A percentile compares a stretch with the other conserved stretches of the same genome.
Evolutionary conservation across 1,284 basidiomycete species (phyloP).

Genomic region (Sporisorium exsertum): DNA sequence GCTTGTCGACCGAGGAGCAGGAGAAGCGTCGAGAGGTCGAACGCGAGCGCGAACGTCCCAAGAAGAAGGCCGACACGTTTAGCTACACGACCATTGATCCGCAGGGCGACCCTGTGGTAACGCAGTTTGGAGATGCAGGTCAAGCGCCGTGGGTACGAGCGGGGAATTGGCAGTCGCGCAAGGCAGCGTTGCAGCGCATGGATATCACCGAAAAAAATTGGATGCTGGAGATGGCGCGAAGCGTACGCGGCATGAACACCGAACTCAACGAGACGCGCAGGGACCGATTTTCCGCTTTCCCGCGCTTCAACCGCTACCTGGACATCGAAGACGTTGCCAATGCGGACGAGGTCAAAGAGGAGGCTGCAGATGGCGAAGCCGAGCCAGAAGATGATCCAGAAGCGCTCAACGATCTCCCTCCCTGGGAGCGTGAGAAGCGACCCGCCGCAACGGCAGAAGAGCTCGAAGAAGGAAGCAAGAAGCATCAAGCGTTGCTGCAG

Average conservation of each 20-base stretch:
- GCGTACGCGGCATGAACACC: slow-evolving; percentile 63
- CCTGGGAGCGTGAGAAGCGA: slow-evolving; percentile 55
- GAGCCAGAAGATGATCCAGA: slow-evolving; percentile 50
- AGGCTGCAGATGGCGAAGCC: slow-evolving; percentile 39
- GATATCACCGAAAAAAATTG: slow-evolving; percentile 67
- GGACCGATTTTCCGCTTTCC: slow-evolving; percentile 55
- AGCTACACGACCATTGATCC: slow-evolving; percentile 57
- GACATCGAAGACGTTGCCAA: slow-evolving; percentile 21
- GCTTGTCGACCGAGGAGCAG: slow-evolving; percentile 54
- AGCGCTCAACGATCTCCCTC: slow-evolving; percentile 56
- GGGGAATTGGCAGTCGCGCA: slow-evolving; percentile 53
- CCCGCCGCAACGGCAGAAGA: slow-evolving; percentile 18
- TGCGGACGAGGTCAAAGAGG: slow-evolving; percentile 22
- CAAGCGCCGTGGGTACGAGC: slow-evolving; percentile 63
- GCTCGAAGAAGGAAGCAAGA: slow-evolving; percentile 29
- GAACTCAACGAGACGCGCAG: slow-evolving; percentile 61
- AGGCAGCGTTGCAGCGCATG: slow-evolving; percentile 50
- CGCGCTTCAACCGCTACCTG: slow-evolving; percentile 46
- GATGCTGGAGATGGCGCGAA: slow-evolving; percentile 67
- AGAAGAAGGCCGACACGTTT: slow-evolving; percentile 57
- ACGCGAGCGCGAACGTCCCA: slow-evolving; percentile 52
- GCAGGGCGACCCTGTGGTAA: slow-evolving; percentile 62
- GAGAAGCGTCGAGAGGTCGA: slow-evolving; percentile 57
- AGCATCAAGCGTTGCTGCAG: slow-evolving; percentile 28
- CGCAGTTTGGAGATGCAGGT: slow-evolving; percentile 66